These are phyloP conservation scores for Vigna trinervia DNA, from an alignment of 306 rosid species.

Conservation along the genomic window DNA sequence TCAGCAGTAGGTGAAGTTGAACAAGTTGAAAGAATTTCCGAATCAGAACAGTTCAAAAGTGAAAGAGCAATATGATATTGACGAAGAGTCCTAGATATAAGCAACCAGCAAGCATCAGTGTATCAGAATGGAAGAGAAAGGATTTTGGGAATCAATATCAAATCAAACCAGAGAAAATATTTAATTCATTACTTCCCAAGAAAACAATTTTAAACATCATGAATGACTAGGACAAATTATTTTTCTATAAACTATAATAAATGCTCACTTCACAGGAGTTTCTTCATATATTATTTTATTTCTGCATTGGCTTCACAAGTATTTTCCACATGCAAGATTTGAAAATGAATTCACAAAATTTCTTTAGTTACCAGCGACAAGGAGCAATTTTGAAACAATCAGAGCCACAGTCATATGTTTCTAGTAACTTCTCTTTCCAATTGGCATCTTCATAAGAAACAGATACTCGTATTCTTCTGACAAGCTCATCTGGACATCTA, in stretches of 20 bases:
- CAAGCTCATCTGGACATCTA: constrained; percentile 84
- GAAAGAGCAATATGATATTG: constrained; percentile 50
- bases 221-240: constrained; percentile 34
- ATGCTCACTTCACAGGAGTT: constrained; percentile 10
- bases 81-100: constrained; percentile 58
- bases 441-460: constrained; percentile 62
- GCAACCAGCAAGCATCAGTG: constrained; percentile 35
- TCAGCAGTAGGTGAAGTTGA: constrained; percentile 91
- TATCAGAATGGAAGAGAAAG: constrained; percentile 24
- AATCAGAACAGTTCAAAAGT: constrained; percentile 61
- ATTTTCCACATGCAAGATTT: constrained; percentile 18
- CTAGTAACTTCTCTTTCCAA: constrained; percentile 74
- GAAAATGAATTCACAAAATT: constrained; percentile 32
- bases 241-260: not conserved
- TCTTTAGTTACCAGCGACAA: constrained; percentile 69
- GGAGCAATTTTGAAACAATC: constrained; percentile 76
- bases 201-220: constrained; percentile 25
- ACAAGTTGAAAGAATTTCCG: constrained; percentile 69
- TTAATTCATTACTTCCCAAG: constrained; percentile 13
- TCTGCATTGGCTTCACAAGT: constrained; percentile 22
- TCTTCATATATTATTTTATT: not conserved
- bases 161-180: constrained; percentile 11
- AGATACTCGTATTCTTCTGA: constrained; percentile 81
- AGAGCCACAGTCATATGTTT: constrained; percentile 75
- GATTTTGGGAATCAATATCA: constrained; percentile 6